phyloP scores from a whole-genome alignment of 768 basidiomycete genomes.

The Naganishia friedmannii region DNA sequence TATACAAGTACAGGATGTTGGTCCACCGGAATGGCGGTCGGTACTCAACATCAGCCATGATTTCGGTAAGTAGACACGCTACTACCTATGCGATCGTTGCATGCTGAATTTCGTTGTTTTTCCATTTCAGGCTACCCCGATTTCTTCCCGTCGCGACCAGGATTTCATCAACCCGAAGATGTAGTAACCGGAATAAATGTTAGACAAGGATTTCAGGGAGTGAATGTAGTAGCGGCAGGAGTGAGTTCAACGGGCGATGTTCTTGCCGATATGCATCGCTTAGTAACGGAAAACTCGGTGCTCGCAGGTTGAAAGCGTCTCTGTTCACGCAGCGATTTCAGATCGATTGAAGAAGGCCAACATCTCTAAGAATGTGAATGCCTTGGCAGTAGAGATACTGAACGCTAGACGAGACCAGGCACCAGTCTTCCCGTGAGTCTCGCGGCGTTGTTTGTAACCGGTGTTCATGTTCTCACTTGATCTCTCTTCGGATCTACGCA shows the following conservation, averaged over 20 bases:
- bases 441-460: too few relatives aligned
- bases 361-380: constrained; percentile 14
- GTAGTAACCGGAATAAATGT: constrained; percentile 49
- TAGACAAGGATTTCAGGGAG: constrained; percentile 43
- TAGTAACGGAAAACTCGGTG: neutral
- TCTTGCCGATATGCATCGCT: neutral
- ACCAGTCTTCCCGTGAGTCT: constrained; percentile 3
- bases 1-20: constrained; percentile 42
- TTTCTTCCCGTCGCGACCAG: constrained; percentile 49
- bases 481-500: neutral
- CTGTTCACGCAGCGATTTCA: constrained; percentile 15
- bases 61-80: constrained; percentile 38
- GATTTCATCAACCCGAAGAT: constrained; percentile 47
- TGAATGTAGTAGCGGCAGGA: constrained; percentile 12
- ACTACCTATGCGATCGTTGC: neutral
- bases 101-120: neutral
- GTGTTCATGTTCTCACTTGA: too few relatives aligned
- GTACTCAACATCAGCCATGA: constrained; percentile 42
- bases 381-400: constrained; percentile 21
- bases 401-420: constrained; percentile 11
- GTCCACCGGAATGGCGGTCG: constrained; percentile 46
- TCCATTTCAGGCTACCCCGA: constrained; percentile 44
- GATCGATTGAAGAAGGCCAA: constrained; percentile 3
- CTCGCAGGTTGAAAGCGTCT: constrained; percentile 20
- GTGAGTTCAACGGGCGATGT: neutral